Base-by-base conservation (phyloP, 2,329 filamentous ascomycete genomes). In the Diaporthe eres region DNA sequence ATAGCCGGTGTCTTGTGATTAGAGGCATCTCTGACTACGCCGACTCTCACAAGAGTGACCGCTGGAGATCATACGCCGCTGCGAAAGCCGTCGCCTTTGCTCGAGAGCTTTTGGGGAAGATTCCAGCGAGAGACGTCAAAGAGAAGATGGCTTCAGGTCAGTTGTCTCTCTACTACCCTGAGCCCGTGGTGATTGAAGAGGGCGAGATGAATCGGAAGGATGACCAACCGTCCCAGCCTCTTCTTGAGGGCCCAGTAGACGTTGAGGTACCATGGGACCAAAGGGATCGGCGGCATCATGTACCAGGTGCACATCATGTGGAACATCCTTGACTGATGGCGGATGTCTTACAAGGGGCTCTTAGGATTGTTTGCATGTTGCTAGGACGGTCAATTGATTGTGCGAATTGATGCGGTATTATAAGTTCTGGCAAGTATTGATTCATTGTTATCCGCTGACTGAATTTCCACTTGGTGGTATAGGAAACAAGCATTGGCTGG, bases 21-120 rank as follows among this genome's bases (percentile, higher is more conserved):
- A 81, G 84, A 25, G 85, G 84, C 0, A 84, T 87, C 0, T 86
- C 82, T 31, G 83, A 86, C 63, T 86, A 86, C 63, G 80, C 83
- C 4, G 85, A 87, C 74, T 82, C 80, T 0, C 84, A 86, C 73
- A 86, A 86, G 71, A 82, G 81, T 34, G 82, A 86, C 13, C 42
- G 53, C 4, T 86, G 84, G 85, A 83, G 85, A 34, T 51, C 53
- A 0, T 85, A 84, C 75, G 84, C 85, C 0, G 83, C 80, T 4
- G 80, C 75, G 4, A 80, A 76, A 6, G 84, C 80, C 9, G 83
- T 82, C 4, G 83, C 81, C 15, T 81, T 78, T 42, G 80, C 81
- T 0, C 78, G 63, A 5, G 79, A 78, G 17, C 58, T 80, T 2
- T 58, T 81, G 1, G 25, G 55, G 10, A 39, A 31, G 7, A 72